Evolutionary conservation across 305 asterid species (phyloP).

Genomic region (Fraxinus paxiana): DNA sequence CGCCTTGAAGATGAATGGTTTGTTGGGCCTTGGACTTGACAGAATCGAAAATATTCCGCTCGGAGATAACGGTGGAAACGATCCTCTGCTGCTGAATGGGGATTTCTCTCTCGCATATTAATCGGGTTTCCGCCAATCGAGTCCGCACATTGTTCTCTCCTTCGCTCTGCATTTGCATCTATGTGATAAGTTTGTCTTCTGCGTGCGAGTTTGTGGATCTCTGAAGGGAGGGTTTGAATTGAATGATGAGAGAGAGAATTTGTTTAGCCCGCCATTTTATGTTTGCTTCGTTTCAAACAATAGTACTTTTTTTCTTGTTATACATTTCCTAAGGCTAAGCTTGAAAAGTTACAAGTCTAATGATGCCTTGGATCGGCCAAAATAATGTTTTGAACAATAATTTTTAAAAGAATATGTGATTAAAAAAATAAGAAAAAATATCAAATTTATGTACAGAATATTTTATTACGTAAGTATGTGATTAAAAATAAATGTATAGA

Average conservation of each 20-base stretch:
- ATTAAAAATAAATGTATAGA: too few species aligned
- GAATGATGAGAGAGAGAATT: background rate
- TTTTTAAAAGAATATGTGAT: too few species aligned
- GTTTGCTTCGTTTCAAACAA: background rate
- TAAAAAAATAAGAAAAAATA: too few species aligned
- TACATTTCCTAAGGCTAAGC: background rate
- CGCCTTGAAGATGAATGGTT: slow-evolving; percentile 63
- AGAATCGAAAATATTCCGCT: slow-evolving; percentile 38
- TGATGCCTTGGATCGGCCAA: too few species aligned
- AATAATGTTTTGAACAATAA: too few species aligned
- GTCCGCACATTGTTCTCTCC: slow-evolving; percentile 28
- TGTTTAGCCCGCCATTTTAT: slow-evolving; percentile 50
- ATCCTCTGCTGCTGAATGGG: slow-evolving; percentile 56
- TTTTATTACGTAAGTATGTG: too few species aligned
- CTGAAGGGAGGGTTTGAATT: slow-evolving; percentile 8
- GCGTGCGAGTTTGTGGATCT: background rate
- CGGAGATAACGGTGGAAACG: slow-evolving; percentile 34
- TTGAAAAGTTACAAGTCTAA: background rate
- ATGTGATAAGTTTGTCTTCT: background rate
- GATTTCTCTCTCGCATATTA: slow-evolving; percentile 64
- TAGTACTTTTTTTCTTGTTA: background rate
- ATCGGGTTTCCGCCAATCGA: slow-evolving; percentile 56
- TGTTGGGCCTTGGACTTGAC: slow-evolving; percentile 40
- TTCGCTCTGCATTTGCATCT: slow-evolving; percentile 42
- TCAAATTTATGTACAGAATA: too few species aligned